Base-by-base conservation (phyloP, 2,329 filamentous ascomycete species). In the Hirsutella minnesotensis region DNA sequence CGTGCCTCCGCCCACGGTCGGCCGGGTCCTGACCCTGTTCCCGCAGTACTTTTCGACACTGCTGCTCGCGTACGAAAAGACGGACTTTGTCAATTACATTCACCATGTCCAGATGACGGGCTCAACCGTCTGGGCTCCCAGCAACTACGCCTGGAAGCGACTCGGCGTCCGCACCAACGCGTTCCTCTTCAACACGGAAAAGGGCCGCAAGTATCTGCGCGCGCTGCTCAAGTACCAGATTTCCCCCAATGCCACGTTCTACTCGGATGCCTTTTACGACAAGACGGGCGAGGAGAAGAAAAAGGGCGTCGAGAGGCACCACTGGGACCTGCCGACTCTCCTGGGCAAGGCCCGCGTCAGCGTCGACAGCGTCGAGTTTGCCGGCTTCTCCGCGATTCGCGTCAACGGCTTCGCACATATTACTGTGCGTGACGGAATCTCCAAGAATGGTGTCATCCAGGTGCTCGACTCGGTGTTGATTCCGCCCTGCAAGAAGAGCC, bases 381-480 rank as follows among this genome's bases (percentile, higher is more conserved):
- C 76, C n/a, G 76, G 82, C 1, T 79, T 83, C 53, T 77, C 83
- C 41, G 71, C 63, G 5, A 80, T 95, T 47, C 78, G 78, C 57
- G 72, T 94, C 54, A 95, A 95, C 54, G 85, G 80, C 13, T 81
- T 80, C 51, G 68, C 72, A 3, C 67, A 67, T 7, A 83, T 94
- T 1, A 67, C 68, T 0, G 66, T 86, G 7, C 68, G 79, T 48
- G 87, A 95, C 56, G 81, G 71, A 0, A 61, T 92, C 43, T 83
- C 81, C 0, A 75, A 72, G 54, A 85, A 95, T 56, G 89, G 89
- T 27, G 87, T 90, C 13, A 75, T 94, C 31, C 89, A 95, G 44
- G 79, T 90, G 15, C 69, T 92, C 0, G 70, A 73, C 39, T 72
- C 72, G 44, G 77, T 95, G 0, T 64, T 94, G 44, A 77, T 95